A percentile compares a stretch with the other conserved stretches of the same genome.
phyloP scores from a whole-genome alignment of 1,139 yeast genomes.

The Yamadazyma atlantica region DNA sequence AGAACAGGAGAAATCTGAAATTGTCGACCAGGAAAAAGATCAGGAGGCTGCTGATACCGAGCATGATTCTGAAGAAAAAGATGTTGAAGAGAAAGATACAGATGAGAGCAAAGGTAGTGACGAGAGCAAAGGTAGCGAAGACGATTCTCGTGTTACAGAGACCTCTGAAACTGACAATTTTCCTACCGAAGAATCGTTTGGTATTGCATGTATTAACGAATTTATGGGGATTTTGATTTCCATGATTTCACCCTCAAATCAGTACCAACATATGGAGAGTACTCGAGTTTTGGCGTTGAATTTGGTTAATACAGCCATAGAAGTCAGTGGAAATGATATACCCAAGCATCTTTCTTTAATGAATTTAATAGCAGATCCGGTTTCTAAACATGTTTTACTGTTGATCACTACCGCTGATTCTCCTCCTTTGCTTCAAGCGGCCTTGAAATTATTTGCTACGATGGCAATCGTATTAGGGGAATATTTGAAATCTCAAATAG shows the following conservation, averaged over 20 bases:
- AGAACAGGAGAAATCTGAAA: slow-evolving; percentile 1
- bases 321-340: slow-evolving; percentile 72
- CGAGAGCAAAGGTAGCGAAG: background rate
- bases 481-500: slow-evolving; percentile 64
- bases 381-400: slow-evolving; percentile 80
- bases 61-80: slow-evolving; percentile 1
- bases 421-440: slow-evolving; percentile 67
- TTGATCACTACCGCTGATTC: slow-evolving; percentile 71
- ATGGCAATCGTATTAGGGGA: slow-evolving; percentile 59
- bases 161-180: too few relatives aligned
- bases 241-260: slow-evolving; percentile 79
- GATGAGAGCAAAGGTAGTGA: slow-evolving; percentile 5
- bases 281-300: slow-evolving; percentile 82
- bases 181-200: slow-evolving; percentile 54
- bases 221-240: slow-evolving; percentile 76
- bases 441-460: slow-evolving; percentile 75
- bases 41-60: slow-evolving; percentile 5
- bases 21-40: slow-evolving; percentile 4
- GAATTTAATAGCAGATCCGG: slow-evolving; percentile 69
- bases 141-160: too few relatives aligned
- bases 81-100: slow-evolving; percentile 4
- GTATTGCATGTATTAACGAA: slow-evolving; percentile 67
- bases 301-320: slow-evolving; percentile 75
- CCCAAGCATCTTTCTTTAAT: slow-evolving; percentile 67
- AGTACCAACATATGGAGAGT: slow-evolving; percentile 81